Evolutionary conservation across 2,329 filamentous ascomycete species (phyloP).

Genomic region (Ophiostoma tasmaniense): DNA sequence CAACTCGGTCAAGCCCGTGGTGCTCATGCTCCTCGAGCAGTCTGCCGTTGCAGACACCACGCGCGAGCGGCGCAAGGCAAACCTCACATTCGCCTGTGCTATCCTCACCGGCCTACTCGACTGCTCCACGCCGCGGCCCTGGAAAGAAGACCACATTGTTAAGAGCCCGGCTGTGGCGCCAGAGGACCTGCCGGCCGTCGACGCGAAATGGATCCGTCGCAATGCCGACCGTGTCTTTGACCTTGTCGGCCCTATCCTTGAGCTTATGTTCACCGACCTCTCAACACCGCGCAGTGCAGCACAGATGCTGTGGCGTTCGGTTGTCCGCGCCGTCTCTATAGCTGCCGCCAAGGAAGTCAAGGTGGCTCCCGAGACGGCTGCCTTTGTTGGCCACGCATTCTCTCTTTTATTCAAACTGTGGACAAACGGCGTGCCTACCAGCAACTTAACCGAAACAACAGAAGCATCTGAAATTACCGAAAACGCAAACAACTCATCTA

Average conservation of each 20-base stretch:
- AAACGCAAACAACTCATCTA: background rate
- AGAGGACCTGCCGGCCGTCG: slow-evolving; percentile 74
- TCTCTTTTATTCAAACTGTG: slow-evolving; percentile 63
- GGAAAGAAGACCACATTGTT: slow-evolving; percentile 65
- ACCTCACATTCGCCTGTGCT: slow-evolving; percentile 50
- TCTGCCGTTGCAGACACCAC: slow-evolving; percentile 29
- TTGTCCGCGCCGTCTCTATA: slow-evolving; percentile 55
- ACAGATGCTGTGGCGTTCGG: slow-evolving; percentile 49
- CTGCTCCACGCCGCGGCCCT: slow-evolving; percentile 49
- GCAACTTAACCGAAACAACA: background rate
- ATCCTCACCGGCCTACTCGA: slow-evolving; percentile 69
- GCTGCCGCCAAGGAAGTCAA: slow-evolving; percentile 83
- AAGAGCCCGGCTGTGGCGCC: slow-evolving; percentile 50
- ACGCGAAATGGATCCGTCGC: slow-evolving; percentile 78
- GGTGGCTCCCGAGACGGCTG: slow-evolving; percentile 71
- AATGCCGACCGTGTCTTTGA: slow-evolving; percentile 58
- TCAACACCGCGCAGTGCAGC: slow-evolving; percentile 47
- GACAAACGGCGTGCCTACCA: slow-evolving; percentile 45
- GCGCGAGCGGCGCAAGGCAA: slow-evolving; percentile 31
- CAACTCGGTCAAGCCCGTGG: slow-evolving; percentile 56
- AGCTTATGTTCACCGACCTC: slow-evolving; percentile 54
- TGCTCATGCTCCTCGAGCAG: slow-evolving; percentile 47
- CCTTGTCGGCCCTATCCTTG: slow-evolving; percentile 51
- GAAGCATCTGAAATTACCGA: background rate
- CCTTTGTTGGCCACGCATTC: slow-evolving; percentile 65